Percentiles rank a stretch among this genome's conserved stretches.
Conservation (phyloP, 140 eudicot genomes). For the Ambrosia hybrid region DNA sequence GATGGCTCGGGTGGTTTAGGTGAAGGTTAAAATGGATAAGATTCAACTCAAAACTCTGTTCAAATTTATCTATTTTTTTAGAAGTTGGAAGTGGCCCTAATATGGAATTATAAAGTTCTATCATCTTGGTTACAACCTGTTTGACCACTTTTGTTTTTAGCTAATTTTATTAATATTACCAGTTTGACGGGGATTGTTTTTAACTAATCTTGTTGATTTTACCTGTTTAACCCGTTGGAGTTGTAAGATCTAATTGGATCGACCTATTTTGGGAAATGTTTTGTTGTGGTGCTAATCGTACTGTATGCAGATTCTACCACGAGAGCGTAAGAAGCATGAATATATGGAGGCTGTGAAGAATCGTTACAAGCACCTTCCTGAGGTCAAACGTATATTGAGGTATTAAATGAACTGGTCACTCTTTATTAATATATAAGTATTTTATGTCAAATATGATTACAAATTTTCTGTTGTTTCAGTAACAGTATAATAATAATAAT, state of each 20-base stretch:
- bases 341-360: conserved; percentile 80
- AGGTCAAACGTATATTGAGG: conserved; percentile 90
- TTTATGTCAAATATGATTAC: not conserved
- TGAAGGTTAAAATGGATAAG: not conserved
- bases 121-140: not conserved
- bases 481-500: no score
- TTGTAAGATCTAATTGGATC: no score
- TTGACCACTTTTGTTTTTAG: not conserved
- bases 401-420: conserved; percentile 17
- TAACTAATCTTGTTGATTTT: no score
- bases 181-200: not conserved
- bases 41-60: not conserved
- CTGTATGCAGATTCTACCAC: conserved; percentile 72
- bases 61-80: no score
- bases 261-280: not conserved
- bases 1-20: not conserved
- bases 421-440: no score
- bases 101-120: not conserved
- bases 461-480: not conserved
- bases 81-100: not conserved
- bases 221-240: no score
- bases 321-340: conserved; percentile 91
- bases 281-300: conserved; percentile 8
- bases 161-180: not conserved
- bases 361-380: conserved; percentile 96